Evolutionary conservation across 2,329 filamentous ascomycete species (phyloP).

Genomic region (Fusarium transvaalense): DNA sequence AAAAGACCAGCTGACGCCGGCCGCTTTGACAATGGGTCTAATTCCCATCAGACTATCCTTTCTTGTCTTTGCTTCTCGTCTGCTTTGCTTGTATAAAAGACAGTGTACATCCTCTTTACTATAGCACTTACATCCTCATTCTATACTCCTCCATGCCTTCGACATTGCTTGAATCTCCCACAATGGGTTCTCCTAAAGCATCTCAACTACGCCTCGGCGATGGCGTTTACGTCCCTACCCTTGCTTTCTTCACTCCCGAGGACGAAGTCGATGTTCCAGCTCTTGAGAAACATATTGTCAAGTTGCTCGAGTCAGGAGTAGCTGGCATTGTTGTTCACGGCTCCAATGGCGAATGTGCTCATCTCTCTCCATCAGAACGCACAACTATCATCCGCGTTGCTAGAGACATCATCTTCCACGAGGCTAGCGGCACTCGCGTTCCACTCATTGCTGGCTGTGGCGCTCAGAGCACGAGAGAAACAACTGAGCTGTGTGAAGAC

Average conservation of each 20-base stretch:
- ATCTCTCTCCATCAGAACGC: constrained; percentile 79
- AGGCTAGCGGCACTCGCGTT: constrained; percentile 38
- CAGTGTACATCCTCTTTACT: constrained; percentile 4
- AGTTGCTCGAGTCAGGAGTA: constrained; percentile 74
- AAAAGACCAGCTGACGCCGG: constrained; percentile 46
- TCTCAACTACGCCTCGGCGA: constrained; percentile 43
- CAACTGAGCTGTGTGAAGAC: constrained; percentile 77
- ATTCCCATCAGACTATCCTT: constrained; percentile 12
- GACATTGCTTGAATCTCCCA: constrained; percentile 41
- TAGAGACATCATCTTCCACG: constrained; percentile 47
- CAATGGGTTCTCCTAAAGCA: constrained; percentile 48
- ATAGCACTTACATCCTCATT: not conserved
- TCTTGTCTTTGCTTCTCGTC: constrained; percentile 11
- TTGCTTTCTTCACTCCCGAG: constrained; percentile 54
- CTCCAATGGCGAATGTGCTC: constrained; percentile 86
- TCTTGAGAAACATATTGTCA: constrained; percentile 52
- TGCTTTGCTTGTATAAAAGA: constrained; percentile 30
- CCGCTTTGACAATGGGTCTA: constrained; percentile 18
- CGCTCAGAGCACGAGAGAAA: constrained; percentile 80
- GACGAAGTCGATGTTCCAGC: constrained; percentile 52
- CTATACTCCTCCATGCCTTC: constrained; percentile 41
- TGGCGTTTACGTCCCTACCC: constrained; percentile 56
- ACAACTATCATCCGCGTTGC: constrained; percentile 74
- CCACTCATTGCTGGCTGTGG: constrained; percentile 80
- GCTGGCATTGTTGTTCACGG: constrained; percentile 83